phyloP scores from a whole-genome alignment of 345 rosid species.

The Populus deltoides region DNA sequence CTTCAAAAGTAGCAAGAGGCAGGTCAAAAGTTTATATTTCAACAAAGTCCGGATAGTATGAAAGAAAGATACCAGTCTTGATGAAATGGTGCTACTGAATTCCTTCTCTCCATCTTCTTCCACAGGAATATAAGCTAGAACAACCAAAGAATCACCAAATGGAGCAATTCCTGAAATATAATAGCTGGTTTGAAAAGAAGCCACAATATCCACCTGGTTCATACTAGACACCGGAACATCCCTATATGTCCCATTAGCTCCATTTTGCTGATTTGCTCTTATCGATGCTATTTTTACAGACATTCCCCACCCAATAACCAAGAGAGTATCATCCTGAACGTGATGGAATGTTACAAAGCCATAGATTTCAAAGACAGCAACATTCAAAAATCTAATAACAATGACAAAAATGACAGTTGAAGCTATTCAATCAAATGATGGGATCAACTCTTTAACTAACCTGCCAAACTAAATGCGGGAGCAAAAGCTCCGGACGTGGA shows the following conservation, averaged over 20 bases:
- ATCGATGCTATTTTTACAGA: slow-evolving; percentile 90
- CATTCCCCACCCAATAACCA: slow-evolving; percentile 99
- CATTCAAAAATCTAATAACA: not conserved
- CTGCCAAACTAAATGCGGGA: slow-evolving; percentile 99
- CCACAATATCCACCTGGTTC: slow-evolving; percentile 93
- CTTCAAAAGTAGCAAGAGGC: not conserved
- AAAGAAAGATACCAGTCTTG: slow-evolving; percentile 66
- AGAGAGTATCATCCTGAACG: slow-evolving; percentile 74
- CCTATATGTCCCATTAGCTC: slow-evolving; percentile 63
- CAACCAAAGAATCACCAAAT: slow-evolving; percentile 96
- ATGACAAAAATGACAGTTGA: not conserved
- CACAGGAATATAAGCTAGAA: slow-evolving; percentile 84
- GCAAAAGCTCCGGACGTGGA: slow-evolving; percentile 84
- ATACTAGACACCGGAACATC: slow-evolving; percentile 49
- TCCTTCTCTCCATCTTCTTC: slow-evolving; percentile 85
- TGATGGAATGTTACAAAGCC: slow-evolving; percentile 14
- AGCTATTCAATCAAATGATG: not conserved
- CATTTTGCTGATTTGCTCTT: slow-evolving; percentile 53
- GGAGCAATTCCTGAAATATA: slow-evolving; percentile 99
- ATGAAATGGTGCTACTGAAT: slow-evolving; percentile 57
- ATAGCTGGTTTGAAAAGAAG: slow-evolving; percentile 96
- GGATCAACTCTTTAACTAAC: slow-evolving; percentile 35
- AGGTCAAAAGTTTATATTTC: not conserved
- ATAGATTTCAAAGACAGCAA: not conserved
- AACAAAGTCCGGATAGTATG: not conserved